Conservation (phyloP, 345 rosid genomes). For the Citropsis articulata region DNA sequence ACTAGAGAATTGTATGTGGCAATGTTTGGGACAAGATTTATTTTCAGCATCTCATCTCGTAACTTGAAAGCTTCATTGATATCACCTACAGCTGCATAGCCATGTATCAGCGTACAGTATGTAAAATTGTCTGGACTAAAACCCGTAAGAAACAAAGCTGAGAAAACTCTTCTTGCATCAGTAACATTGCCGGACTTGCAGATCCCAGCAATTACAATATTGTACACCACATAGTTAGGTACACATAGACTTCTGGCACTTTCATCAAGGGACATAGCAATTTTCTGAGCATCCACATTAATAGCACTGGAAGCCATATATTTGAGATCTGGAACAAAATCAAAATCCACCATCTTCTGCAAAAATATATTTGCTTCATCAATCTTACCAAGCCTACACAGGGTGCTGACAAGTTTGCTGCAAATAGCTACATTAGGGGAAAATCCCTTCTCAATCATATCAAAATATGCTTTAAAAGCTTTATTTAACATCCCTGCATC, state of each 20-base stretch:
- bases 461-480: conserved; percentile 51
- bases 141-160: conserved; percentile 37
- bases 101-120: conserved; percentile 61
- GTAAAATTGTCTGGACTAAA: conserved; percentile 64
- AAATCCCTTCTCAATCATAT: conserved; percentile 63
- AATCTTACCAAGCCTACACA: conserved; percentile 49
- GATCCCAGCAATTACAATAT: conserved; percentile 64
- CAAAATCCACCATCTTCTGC: conserved; percentile 53
- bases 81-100: conserved; percentile 51
- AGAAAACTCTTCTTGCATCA: conserved; percentile 54
- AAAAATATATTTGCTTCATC: conserved; percentile 67
- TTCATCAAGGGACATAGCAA: conserved; percentile 39
- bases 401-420: conserved; percentile 63
- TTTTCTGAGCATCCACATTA: conserved; percentile 38
- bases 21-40: conserved; percentile 54
- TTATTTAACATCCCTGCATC: conserved; percentile 57
- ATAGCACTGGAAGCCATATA: conserved; percentile 20
- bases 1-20: conserved; percentile 62
- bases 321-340: conserved; percentile 34
- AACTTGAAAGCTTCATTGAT: conserved; percentile 64
- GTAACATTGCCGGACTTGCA: conserved; percentile 64
- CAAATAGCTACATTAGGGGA: conserved; percentile 51
- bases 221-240: conserved; percentile 58
- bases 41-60: conserved; percentile 62
- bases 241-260: conserved; percentile 39